Base-by-base conservation (phyloP, 441 rosid species). In the Erodium texanum region DNA sequence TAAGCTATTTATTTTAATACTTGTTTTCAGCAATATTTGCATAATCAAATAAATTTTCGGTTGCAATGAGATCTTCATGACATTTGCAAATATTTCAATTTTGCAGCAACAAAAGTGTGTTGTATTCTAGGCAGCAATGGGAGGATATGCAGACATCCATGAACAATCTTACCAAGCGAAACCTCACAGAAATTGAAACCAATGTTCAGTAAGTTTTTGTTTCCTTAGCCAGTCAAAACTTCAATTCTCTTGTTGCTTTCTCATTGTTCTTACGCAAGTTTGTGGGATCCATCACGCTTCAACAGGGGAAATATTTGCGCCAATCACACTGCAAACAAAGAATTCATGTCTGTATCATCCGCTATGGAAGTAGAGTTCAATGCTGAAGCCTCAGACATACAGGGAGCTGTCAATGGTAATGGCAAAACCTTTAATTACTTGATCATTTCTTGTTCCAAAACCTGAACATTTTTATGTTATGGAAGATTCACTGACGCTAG, bases 401-500 rank as follows among this genome's bases (percentile, higher is more conserved):
- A 62, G 71, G 72, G 68, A 34, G 75, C 89, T 65, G 80, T 84
- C 64, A 77, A 84, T 66, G 96, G 98, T 87, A 87, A 66, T 52
- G 71, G 32, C 19, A 15, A 66, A 63, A 67, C 24, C 12, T 20
- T 5, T 29, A 24, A 63, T 32, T 2, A 22, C 9, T 68, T 19
- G 22, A 48, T 36, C 66, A 66, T 41, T 23, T 41, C 20, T 36
- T 43, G 15, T 66, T 41, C 43, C 66, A 45, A 7, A 8, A 22
- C 18, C 12, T 66, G 27, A 71, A 71, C 18, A 29, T 36, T 36
- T 0, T 61, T 65, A 4, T 10, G 16, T 27, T 6, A 61, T 66
- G 76, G 32, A 82, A 90, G 97, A 87, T 78, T 85, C 80, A 10
- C 74, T 86, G 64, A 62, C 18, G 62, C 74, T 41, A 73, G 98